Conservation (phyloP, 345 rosid genomes). For the Lepidium aucheri region DNA sequence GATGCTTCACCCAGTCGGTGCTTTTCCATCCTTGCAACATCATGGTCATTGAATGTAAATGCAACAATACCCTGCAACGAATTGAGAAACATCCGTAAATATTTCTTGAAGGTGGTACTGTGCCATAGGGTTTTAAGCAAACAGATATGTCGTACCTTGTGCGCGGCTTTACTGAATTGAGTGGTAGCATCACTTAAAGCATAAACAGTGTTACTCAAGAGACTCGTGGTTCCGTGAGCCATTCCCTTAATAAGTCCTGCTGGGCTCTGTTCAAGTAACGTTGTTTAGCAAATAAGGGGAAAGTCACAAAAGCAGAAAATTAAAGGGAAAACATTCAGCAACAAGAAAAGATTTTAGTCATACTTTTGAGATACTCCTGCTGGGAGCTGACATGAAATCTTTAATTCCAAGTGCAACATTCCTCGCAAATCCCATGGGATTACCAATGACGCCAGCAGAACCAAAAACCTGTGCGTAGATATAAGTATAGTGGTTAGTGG, state of each 20-base stretch:
- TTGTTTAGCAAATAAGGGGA: conserved; percentile 2
- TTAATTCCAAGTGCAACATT: conserved; percentile 79
- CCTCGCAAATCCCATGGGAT: conserved; percentile 95
- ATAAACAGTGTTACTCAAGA: conserved; percentile 80
- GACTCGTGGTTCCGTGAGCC: conserved; percentile 94
- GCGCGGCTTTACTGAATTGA: conserved; percentile 97
- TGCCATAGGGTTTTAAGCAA: conserved; percentile 2
- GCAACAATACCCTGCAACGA: conserved; percentile 80
- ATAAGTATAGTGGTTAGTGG: not conserved
- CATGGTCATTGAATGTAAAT: conserved; percentile 85
- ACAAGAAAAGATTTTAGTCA: not conserved
- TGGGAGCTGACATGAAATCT: conserved; percentile 88
- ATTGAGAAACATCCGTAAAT: not conserved
- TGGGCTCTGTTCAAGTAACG: conserved; percentile 55
- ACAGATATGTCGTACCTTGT: conserved; percentile 51
- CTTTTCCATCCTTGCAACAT: conserved; percentile 71
- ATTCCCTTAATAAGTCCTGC: conserved; percentile 77
- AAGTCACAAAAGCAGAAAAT: conserved; percentile 1
- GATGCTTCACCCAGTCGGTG: conserved; percentile 63
- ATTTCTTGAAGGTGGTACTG: not conserved
- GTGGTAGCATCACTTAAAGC: conserved; percentile 95
- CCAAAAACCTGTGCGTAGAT: conserved; percentile 63
- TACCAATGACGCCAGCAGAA: conserved; percentile 97
- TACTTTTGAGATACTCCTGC: conserved; percentile 70
- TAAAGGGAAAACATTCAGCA: not conserved